A percentile compares a stretch with the other conserved stretches of the same genome.
phyloP scores from a whole-genome alignment of 129 eudicot genomes.

The carrot (Daucus carota) region DH1_v3.0 NC_030387.2:26405001-26405500 shows the following conservation, averaged over 20 bases:
- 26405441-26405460: slow-evolving; percentile 41
- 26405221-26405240: slow-evolving; percentile 35
- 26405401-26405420: not conserved
- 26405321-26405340: slow-evolving; percentile 40
- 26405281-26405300: not conserved
- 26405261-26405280: slow-evolving; percentile 15
- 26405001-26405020: slow-evolving; percentile 73
- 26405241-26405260: slow-evolving; percentile 35
- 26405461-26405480: slow-evolving; percentile 40
- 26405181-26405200: slow-evolving; percentile 40
- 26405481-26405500: slow-evolving; percentile 53
- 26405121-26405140: slow-evolving; percentile 16
- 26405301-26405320: slow-evolving; percentile 15
- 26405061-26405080: slow-evolving; percentile 58
- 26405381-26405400: slow-evolving; percentile 36
- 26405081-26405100: slow-evolving; percentile 49
- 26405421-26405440: slow-evolving; percentile 21
- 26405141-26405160: slow-evolving; percentile 33
- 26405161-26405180: slow-evolving; percentile 11
- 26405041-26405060: slow-evolving; percentile 44
- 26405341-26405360: slow-evolving; percentile 47
- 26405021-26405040: slow-evolving; percentile 92
- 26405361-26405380: slow-evolving; percentile 62
- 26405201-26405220: slow-evolving; percentile 57
- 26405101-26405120: too few species aligned